phyloP scores from a whole-genome alignment of 2,329 filamentous ascomycete genomes.

The Berkeleyomyces rouxiae region DNA sequence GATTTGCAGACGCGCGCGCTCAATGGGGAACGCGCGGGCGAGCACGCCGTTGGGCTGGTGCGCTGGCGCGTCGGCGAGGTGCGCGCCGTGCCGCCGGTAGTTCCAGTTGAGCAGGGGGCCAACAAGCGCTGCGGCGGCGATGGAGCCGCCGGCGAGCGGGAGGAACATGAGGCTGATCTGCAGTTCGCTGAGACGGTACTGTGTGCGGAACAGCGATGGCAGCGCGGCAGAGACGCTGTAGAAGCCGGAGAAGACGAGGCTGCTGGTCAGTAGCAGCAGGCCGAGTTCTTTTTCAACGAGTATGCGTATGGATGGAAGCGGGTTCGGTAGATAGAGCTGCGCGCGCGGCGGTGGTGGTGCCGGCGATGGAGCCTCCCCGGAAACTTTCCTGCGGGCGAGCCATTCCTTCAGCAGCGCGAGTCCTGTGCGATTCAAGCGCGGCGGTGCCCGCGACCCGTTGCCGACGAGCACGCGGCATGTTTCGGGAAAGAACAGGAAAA shows the following conservation, averaged over 20 bases:
- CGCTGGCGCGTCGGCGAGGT: slow-evolving; percentile 34
- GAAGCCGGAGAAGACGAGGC: slow-evolving; percentile 33
- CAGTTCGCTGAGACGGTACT: slow-evolving; percentile 43
- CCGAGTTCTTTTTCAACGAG: slow-evolving; percentile 27
- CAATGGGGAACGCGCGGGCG: slow-evolving; percentile 30
- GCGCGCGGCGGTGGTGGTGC: not conserved
- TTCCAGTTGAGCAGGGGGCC: slow-evolving; percentile 50
- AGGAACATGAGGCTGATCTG: slow-evolving; percentile 37
- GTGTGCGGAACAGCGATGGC: slow-evolving; percentile 26
- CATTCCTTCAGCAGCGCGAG: slow-evolving; percentile 17
- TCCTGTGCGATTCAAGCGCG: slow-evolving; percentile 22
- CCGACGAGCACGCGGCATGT: slow-evolving; percentile 33
- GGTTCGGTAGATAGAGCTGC: slow-evolving; percentile 20
- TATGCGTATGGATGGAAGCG: slow-evolving; percentile 25
- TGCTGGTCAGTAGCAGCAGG: slow-evolving; percentile 28
- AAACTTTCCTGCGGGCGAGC: not conserved
- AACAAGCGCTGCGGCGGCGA: slow-evolving; percentile 27
- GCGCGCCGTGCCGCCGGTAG: slow-evolving; percentile 43
- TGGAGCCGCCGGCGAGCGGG: slow-evolving; percentile 33
- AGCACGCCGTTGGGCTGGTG: slow-evolving; percentile 35
- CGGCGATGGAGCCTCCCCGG: not conserved
- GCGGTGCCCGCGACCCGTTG: slow-evolving; percentile 32
- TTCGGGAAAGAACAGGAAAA: slow-evolving; percentile 36
- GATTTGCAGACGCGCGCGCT: slow-evolving; percentile 32
- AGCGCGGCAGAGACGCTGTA: slow-evolving; percentile 31